Base-by-base conservation (phyloP, 2,329 filamentous ascomycete species). In the Cucurbitaria berberidis region DNA sequence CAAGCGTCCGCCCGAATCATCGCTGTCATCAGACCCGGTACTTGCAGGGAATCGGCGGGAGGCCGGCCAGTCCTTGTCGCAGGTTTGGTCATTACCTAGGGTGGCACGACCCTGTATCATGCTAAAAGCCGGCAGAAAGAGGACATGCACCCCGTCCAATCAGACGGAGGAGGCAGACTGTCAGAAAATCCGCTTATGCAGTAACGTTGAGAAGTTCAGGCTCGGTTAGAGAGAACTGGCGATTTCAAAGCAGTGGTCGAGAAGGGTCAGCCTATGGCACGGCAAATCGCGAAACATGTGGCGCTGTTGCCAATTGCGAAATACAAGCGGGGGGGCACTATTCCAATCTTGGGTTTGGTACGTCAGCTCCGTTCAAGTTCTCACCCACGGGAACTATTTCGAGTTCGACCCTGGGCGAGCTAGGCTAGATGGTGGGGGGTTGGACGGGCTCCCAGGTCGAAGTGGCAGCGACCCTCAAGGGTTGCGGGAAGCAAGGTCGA, bases 401-500 rank as follows among this genome's bases (percentile, higher is more conserved):
- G 22, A 42, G 22, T n/a, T 42, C 50, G 56, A 53, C 59, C 62
- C 60, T 59, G 48, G 62, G 53, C 50, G n/a, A 35, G 42, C n/a
- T 40, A 32, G 21, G n/a, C 53, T 35, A 41, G 15, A 27, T 41
- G 53, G 48, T 59, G 30, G 57, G 60, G 59, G 51, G 51, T 44
- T 55, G 56, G 54, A 48, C 60, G 57, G 30, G 52, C 34, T 66
- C 62, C 61, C 64, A 63, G 54, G 63, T 63, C 58, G 56, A 36
- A 53, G 35, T 48, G 44, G 48, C 60, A 54, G 53, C 59, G 53
- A 70, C 64, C 71, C 68, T 70, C 68, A 53, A 71, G 66, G 69
- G 60, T 51, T 54, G 64, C 70, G 70, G 71, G 71, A 73, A 72
- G 70, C 71, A 70, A 66, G 71, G 71, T 73, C 62, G 71, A 73